A percentile compares a stretch with the other conserved stretches of the same genome.
phyloP scores from a whole-genome alignment of 2,329 filamentous ascomycete species.

The Neopestalotiopsis sp. region DNA sequence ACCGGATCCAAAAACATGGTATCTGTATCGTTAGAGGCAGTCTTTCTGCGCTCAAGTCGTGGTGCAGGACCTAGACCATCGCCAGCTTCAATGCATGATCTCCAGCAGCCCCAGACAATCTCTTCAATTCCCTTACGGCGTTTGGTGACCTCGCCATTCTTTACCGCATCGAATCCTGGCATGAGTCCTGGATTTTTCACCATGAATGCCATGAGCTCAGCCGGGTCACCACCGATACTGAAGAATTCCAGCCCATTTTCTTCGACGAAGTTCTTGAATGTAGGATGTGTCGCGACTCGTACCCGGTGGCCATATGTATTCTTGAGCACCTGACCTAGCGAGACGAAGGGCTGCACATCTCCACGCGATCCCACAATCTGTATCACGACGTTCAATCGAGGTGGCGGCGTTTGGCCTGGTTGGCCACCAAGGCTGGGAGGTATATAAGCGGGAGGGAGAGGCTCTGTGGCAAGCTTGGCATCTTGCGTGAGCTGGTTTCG shows the following conservation, averaged over 20 bases:
- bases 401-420: conserved; percentile 48
- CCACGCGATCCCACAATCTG: conserved; percentile 58
- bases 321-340: conserved; percentile 56
- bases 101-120: conserved; percentile 75
- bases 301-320: conserved; percentile 56
- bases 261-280: conserved; percentile 58
- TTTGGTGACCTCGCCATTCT: conserved; percentile 70
- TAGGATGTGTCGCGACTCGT: conserved; percentile 59
- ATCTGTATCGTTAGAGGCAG: conserved; percentile 21
- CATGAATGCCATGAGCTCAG: conserved; percentile 65
- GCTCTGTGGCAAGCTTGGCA: conserved; percentile 33
- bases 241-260: conserved; percentile 61
- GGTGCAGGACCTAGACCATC: conserved; percentile 57
- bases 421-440: conserved; percentile 73
- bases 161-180: conserved; percentile 71
- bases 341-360: conserved; percentile 65
- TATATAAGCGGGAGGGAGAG: conserved; percentile 71
- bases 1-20: conserved; percentile 24
- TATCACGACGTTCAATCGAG: conserved; percentile 56
- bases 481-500: conserved; percentile 60
- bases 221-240: conserved; percentile 60
- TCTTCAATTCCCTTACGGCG: conserved; percentile 70
- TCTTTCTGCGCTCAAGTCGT: conserved; percentile 40
- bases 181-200: conserved; percentile 78
- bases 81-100: conserved; percentile 73